Conservation (phyloP, 371 early-diverging fungal genomes). For the Mucor circinelloides region DNA sequence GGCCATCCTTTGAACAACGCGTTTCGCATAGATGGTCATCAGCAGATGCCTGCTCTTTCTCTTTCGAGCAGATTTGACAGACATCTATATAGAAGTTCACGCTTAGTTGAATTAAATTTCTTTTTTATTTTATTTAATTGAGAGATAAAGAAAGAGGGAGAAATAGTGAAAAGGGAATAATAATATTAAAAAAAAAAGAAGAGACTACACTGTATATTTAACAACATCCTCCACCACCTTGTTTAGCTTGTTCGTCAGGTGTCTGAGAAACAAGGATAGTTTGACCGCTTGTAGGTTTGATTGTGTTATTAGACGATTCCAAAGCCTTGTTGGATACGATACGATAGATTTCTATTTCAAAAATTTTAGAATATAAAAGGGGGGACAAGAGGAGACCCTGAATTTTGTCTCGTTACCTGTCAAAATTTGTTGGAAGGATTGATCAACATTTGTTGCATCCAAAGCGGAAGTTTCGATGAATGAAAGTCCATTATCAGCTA, state of each 20-base stretch:
- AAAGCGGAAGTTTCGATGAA: constrained; percentile 97
- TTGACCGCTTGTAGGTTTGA: constrained; percentile 76
- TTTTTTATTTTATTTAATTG: background rate
- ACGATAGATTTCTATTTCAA: constrained; percentile 77
- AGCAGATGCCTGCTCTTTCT: too few species aligned
- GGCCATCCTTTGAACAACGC: too few species aligned
- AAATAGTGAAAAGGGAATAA: background rate
- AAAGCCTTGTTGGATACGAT: constrained; percentile 95
- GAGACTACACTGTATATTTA: constrained; percentile 33
- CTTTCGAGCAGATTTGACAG: too few species aligned
- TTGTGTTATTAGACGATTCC: constrained; percentile 71
- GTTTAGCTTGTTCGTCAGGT: constrained; percentile 65
- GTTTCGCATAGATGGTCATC: too few species aligned
- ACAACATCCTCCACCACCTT: constrained; percentile 82
- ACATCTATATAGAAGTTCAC: too few species aligned
- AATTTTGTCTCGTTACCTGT: constrained; percentile 62
- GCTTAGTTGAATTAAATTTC: background rate
- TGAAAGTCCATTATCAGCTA: constrained; percentile 86
- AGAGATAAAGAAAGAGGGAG: background rate
- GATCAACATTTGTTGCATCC: constrained; percentile 92
- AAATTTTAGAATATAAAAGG: constrained; percentile 13
- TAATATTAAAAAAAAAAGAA: background rate
- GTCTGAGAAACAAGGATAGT: constrained; percentile 75
- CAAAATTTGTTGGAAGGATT: constrained; percentile 91
- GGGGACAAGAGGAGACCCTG: background rate